A percentile compares a stretch with the other conserved stretches of the same genome.
These are phyloP conservation scores for Tanozyma kutaoensis DNA, from an alignment of 805 yeast species.

Conservation along the genomic window DNA sequence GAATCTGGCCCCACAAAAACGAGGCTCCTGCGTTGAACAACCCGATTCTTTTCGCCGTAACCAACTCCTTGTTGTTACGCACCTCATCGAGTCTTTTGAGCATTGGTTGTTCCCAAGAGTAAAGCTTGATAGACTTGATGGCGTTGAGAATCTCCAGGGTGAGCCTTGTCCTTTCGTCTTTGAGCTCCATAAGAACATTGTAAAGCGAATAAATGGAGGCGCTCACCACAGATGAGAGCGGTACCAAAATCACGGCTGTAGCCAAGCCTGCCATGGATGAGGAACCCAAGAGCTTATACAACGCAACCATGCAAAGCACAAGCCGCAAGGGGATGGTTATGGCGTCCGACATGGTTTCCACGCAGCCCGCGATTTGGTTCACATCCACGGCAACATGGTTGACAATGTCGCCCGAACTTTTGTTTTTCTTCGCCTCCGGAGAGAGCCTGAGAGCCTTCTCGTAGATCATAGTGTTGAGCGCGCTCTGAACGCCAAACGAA, in stretches of 20 bases:
- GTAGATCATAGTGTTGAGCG: no score
- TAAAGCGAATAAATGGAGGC: conserved; percentile 28
- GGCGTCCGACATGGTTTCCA: conserved; percentile 9
- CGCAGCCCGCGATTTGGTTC: conserved; percentile 9
- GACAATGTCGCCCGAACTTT: conserved; percentile 68
- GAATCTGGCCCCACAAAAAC: conserved; percentile 54
- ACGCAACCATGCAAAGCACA: conserved; percentile 8
- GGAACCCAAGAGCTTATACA: conserved; percentile 11
- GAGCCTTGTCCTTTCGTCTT: conserved; percentile 44
- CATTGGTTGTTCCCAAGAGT: conserved; percentile 63
- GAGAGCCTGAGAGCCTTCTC: conserved; percentile 61
- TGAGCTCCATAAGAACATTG: conserved; percentile 46
- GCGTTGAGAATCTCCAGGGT: conserved; percentile 48
- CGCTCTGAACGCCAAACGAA: no score
- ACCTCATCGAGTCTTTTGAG: conserved; percentile 33
- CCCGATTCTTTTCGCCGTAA: conserved; percentile 32
- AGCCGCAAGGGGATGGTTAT: conserved; percentile 7
- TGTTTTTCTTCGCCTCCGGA: conserved; percentile 43
- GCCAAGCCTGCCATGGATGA: conserved; percentile 9
- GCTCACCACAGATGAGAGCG: conserved; percentile 31
- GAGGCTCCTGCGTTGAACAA: conserved; percentile 28
- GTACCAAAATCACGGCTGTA: conserved; percentile 7
- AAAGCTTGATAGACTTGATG: conserved; percentile 52
- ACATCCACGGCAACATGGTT: conserved; percentile 73
- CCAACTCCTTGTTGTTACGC: conserved; percentile 47